phyloP scores from a whole-genome alignment of 306 rosid genomes.

The Glycine soja region DNA sequence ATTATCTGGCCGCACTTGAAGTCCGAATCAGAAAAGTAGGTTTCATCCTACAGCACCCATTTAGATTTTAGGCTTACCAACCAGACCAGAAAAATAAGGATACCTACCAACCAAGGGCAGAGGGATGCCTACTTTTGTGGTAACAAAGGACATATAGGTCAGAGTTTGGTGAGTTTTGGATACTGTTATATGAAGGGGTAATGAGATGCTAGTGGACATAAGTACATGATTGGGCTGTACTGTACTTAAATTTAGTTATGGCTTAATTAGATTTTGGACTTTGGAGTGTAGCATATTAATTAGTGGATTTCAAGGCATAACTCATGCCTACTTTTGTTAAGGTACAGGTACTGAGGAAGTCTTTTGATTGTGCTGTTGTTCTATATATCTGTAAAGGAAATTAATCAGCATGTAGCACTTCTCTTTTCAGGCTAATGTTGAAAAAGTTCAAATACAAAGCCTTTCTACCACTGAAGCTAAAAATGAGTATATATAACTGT shows the following conservation, averaged over 20 bases:
- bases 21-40: constrained; percentile 3
- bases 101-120: constrained; percentile 5
- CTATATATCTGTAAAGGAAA: constrained; percentile 8
- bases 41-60: not conserved
- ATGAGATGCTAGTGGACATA: not conserved
- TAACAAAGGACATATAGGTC: constrained; percentile 11
- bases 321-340: constrained; percentile 44
- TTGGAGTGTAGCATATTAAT: constrained; percentile 12
- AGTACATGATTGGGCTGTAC: not conserved
- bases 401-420: not conserved
- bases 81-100: too few relatives aligned
- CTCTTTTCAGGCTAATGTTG: not conserved
- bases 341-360: constrained; percentile 3
- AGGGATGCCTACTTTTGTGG: not conserved
- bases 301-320: constrained; percentile 35
- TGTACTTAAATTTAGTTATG: constrained; percentile 28
- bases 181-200: constrained; percentile 12
- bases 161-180: not conserved
- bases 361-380: constrained; percentile 14
- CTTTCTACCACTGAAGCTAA: not conserved
- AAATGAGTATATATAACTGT: not conserved
- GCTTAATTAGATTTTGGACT: constrained; percentile 2
- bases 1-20: constrained; percentile 3
- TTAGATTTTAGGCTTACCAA: too few relatives aligned
- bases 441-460: not conserved